phyloP scores from a whole-genome alignment of 768 basidiomycete genomes.

The Russula sp. region DNA sequence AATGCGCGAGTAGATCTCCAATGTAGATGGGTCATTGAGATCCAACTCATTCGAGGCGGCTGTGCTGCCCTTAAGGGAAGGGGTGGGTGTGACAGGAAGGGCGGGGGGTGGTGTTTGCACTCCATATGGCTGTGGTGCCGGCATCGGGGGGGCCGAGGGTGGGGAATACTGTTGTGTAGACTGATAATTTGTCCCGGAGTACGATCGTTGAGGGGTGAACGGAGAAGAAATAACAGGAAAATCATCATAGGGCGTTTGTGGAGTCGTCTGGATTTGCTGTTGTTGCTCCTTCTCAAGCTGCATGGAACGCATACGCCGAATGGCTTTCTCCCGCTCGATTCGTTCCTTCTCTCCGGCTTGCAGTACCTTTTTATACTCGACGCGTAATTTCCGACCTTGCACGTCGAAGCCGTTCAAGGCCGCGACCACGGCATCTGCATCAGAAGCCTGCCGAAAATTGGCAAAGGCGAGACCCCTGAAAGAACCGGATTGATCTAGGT shows the following conservation, averaged over 20 bases:
- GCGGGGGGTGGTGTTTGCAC: constrained; percentile 46
- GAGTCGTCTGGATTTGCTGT: constrained; percentile 27
- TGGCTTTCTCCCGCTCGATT: constrained; percentile 97
- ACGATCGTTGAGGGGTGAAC: constrained; percentile 68
- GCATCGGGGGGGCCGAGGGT: constrained; percentile 37
- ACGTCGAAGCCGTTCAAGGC: constrained; percentile 96
- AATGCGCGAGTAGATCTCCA: constrained; percentile 96
- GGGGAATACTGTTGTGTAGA: constrained; percentile 59
- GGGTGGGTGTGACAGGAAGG: constrained; percentile 46
- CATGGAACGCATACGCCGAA: constrained; percentile 96
- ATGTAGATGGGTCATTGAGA: constrained; percentile 88
- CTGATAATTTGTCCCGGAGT: constrained; percentile 56
- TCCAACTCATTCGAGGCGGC: constrained; percentile 68
- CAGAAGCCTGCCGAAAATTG: constrained; percentile 86
- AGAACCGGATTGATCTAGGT: constrained; percentile 90
- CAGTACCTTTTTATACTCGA: constrained; percentile 99
- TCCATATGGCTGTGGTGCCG: constrained; percentile 36
- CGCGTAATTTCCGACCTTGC: constrained; percentile 92
- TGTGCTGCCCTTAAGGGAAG: constrained; percentile 51
- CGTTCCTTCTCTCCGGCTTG: constrained; percentile 98
- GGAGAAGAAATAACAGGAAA: constrained; percentile 51
- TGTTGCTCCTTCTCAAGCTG: constrained; percentile 78
- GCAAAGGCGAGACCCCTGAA: constrained; percentile 98
- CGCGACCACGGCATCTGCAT: constrained; percentile 92
- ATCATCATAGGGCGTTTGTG: constrained; percentile 49